These are phyloP conservation scores for Fusarium sp. DNA, from an alignment of 2,329 filamentous ascomycete species.

Conservation along the genomic window DNA sequence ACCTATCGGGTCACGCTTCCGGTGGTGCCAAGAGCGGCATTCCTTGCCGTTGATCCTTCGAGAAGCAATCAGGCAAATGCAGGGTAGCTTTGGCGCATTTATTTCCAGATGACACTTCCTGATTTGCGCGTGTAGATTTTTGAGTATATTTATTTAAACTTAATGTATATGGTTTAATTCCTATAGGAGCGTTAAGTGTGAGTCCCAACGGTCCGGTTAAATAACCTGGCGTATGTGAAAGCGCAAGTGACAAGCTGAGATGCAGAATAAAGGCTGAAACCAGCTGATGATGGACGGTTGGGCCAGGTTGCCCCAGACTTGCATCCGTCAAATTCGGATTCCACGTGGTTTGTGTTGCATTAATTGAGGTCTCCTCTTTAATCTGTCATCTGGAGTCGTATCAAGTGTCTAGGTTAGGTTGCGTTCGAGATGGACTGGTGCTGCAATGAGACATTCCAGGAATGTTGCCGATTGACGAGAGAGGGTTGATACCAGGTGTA, in stretches of 20 bases:
- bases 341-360: slow-evolving; percentile 7
- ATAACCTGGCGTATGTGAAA: not conserved
- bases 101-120: not conserved
- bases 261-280: not conserved
- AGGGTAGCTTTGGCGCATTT: not conserved
- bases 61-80: not conserved
- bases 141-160: not conserved
- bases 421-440: fast-evolving
- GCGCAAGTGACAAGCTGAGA: not conserved
- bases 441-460: fast-evolving
- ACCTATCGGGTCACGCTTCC: slow-evolving; percentile 21
- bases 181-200: not conserved
- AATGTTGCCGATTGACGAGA: not conserved
- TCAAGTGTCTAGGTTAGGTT: not conserved
- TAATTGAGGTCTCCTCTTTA: not conserved
- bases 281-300: not conserved
- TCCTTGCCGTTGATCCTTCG: slow-evolving; percentile 31
- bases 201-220: not conserved
- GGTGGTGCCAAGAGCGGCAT: slow-evolving; percentile 1
- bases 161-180: not conserved
- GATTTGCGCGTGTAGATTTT: slow-evolving; percentile 1
- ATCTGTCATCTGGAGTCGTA: not conserved
- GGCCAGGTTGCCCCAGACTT: not conserved
- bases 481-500: fast-evolving
- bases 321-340: not conserved